Percentiles rank a stretch among this genome's conserved stretches.
Conservation (phyloP, 345 rosid species). For the Orychophragmus violaceus region DNA sequence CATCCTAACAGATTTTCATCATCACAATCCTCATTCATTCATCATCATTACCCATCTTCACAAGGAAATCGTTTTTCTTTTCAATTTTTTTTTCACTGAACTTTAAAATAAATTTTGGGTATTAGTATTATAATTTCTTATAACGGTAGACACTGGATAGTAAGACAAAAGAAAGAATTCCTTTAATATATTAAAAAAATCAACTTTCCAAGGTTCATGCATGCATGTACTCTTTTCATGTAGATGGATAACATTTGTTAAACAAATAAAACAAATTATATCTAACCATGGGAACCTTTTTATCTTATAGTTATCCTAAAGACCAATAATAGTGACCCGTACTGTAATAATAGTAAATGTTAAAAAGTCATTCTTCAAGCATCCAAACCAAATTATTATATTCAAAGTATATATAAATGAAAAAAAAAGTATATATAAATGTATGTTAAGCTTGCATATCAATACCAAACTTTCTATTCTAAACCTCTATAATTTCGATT, state of each 20-base stretch:
- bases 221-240: constrained; percentile 25
- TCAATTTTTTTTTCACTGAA: not conserved
- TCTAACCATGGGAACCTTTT: constrained; percentile 8
- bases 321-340: constrained; percentile 24
- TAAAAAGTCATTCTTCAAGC: not conserved
- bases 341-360: constrained; percentile 1
- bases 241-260: constrained; percentile 22
- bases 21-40: constrained; percentile 23
- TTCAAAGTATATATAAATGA: not conserved
- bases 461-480: not conserved
- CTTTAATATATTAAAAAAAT: not conserved
- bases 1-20: constrained; percentile 24
- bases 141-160: constrained; percentile 22
- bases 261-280: not conserved
- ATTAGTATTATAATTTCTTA: constrained; percentile 12
- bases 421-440: too few species aligned
- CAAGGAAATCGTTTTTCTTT: constrained; percentile 17
- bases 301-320: constrained; percentile 18
- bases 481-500: not conserved
- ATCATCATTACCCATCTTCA: constrained; percentile 26
- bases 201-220: constrained; percentile 30
- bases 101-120: not conserved
- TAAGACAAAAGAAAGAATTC: constrained; percentile 13
- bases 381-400: not conserved
- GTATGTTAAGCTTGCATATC: not conserved